phyloP scores from a whole-genome alignment of 2,329 filamentous ascomycete genomes.

The Xylaria arbuscula region DNA sequence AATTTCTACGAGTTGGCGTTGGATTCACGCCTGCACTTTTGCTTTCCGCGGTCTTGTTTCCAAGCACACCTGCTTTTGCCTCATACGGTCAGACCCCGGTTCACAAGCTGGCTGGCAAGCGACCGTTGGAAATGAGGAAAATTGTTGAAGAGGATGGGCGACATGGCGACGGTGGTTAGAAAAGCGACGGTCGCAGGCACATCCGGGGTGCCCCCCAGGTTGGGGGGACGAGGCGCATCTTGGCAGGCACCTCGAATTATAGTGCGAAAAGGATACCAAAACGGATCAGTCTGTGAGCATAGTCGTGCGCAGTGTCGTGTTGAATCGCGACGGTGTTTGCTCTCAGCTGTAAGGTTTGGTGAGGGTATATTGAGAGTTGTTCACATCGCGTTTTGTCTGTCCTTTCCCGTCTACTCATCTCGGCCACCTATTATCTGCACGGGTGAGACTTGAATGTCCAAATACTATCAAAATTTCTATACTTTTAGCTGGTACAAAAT shows the following conservation, averaged over 20 bases:
- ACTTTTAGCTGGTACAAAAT: conserved; percentile 43
- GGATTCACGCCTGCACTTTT: conserved; percentile 46
- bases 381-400: conserved; percentile 41
- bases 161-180: conserved; percentile 25
- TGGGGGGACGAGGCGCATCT: conserved; percentile 17
- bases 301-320: conserved; percentile 35
- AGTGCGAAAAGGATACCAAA: conserved; percentile 10
- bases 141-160: conserved; percentile 7
- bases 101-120: conserved; percentile 27
- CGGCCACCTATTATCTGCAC: conserved; percentile 17
- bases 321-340: conserved; percentile 37
- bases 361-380: conserved; percentile 43
- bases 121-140: conserved; percentile 41
- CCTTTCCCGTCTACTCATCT: conserved; percentile 30
- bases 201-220: conserved; percentile 38
- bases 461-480: conserved; percentile 42
- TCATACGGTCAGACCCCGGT: conserved; percentile 35
- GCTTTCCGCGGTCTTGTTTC: conserved; percentile 38
- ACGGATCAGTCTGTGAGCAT: conserved; percentile 14
- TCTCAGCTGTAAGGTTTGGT: conserved; percentile 42
- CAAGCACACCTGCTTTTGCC: conserved; percentile 38
- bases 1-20: conserved; percentile 45
- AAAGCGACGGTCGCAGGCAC: conserved; percentile 33
- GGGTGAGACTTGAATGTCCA: conserved; percentile 36
- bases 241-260: conserved; percentile 4